Evolutionary conservation across 148 eudicot species (phyloP).

Genomic region (Cornus florida): DNA sequence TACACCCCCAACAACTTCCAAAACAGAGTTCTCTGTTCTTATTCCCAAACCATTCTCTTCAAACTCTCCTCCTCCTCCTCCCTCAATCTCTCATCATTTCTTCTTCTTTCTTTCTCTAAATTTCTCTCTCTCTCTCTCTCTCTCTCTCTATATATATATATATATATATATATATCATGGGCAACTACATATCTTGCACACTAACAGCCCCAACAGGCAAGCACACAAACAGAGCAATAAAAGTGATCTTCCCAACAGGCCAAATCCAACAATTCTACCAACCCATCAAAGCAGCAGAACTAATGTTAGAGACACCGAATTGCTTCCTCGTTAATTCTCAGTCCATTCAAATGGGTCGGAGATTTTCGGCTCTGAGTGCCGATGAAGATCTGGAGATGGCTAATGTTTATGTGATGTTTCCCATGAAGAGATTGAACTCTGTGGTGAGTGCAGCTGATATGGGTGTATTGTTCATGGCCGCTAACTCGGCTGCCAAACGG

Average conservation of each 20-base stretch:
- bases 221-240: conserved; percentile 23
- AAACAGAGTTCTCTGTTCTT: background rate
- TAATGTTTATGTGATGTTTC: conserved; percentile 59
- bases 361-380: conserved; percentile 70
- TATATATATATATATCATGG: conserved; percentile 37
- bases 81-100: background rate
- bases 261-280: conserved; percentile 57
- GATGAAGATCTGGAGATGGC: conserved; percentile 79
- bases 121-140: no score
- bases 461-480: conserved; percentile 62
- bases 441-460: conserved; percentile 61
- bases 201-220: conserved; percentile 27
- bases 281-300: conserved; percentile 67
- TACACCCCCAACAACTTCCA: background rate
- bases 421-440: conserved; percentile 71
- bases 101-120: background rate
- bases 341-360: conserved; percentile 49
- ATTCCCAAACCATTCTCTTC: background rate
- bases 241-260: conserved; percentile 66
- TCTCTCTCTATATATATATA: no score
- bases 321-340: conserved; percentile 55
- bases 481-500: conserved; percentile 40
- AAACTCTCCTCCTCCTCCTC: conserved; percentile 7
- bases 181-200: conserved; percentile 77
- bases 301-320: conserved; percentile 75